Evolutionary conservation across 179 eudicot species (phyloP), one percentile per base, ranked within the genome.

Genomic region (Actinidia arguta): DNA sequence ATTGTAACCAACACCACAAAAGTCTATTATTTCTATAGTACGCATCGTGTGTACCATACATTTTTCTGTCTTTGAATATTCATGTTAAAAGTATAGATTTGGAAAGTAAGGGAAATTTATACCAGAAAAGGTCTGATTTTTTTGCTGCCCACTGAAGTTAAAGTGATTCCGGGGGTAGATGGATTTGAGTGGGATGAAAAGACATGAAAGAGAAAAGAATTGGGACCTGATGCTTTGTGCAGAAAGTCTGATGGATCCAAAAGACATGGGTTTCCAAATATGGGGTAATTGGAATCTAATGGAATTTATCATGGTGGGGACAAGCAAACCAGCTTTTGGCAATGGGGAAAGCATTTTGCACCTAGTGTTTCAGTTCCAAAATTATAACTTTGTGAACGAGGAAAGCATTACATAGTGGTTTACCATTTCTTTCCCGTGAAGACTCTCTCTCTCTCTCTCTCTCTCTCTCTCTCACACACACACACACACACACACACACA

Each of bases 1-100:
- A n/a, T n/a, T n/a, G n/a, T n/a, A n/a, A n/a, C n/a, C n/a, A n/a
- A n/a, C n/a, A n/a, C n/a, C n/a, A n/a, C n/a, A n/a, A n/a, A n/a
- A n/a, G n/a, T n/a, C n/a, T n/a, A n/a, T n/a, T n/a, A n/a, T n/a
- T n/a, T n/a, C n/a, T n/a, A n/a, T n/a, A n/a, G n/a, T n/a, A n/a
- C n/a, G n/a, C n/a, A n/a, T n/a, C n/a, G n/a, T n/a, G n/a, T n/a
- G n/a, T n/a, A n/a, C n/a, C n/a, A n/a, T n/a, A n/a, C n/a, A n/a
- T n/a, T n/a, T n/a, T n/a, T n/a, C n/a, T n/a, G n/a, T 42, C 70
- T 48, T 18, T 56, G 81, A 31, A 82, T 82, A 82, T 82, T 77
- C 81, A 69, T 67, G 67, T 8, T 51, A 5, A 1, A 54, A 17
- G 51, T 17, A 12, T 18, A 36, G 52, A 67, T 51, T 22, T 79